These are phyloP conservation scores for Elsinoe perseae DNA, from an alignment of 2,329 filamentous ascomycete genomes.

Conservation along the genomic window DNA sequence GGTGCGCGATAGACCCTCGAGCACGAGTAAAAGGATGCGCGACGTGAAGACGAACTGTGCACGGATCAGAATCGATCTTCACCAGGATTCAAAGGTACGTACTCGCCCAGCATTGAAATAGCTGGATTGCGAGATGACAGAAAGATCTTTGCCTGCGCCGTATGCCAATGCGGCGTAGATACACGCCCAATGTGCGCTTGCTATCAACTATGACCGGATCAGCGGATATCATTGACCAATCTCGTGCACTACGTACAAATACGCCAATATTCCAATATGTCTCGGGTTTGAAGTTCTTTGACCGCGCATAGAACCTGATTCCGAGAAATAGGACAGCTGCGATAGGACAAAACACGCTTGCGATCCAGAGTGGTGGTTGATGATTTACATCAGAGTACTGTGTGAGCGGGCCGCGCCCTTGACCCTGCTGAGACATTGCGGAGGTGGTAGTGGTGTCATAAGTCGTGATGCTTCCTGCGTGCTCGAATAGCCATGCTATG, in stretches of 20 bases:
- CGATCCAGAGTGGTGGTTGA: constrained; percentile 8
- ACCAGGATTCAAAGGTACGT: not conserved
- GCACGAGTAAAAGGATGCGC: constrained; percentile 2
- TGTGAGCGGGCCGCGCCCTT: not conserved
- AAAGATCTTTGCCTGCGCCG: constrained; percentile 12
- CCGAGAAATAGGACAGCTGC: constrained; percentile 6
- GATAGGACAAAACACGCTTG: constrained; percentile 11
- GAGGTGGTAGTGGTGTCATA: not conserved
- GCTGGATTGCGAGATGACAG: not conserved
- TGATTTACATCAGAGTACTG: constrained; percentile 11
- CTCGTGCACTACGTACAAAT: not conserved
- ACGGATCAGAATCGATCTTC: not conserved
- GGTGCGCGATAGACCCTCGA: constrained; percentile 6
- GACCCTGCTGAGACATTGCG: not conserved
- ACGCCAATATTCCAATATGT: constrained; percentile 12
- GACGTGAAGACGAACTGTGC: not conserved
- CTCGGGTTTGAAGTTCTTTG: constrained; percentile 13
- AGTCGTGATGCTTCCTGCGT: not conserved
- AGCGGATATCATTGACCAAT: not conserved
- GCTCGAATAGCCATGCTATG: not conserved
- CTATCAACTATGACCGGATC: not conserved
- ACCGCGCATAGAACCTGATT: constrained; percentile 9
- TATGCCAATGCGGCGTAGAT: constrained; percentile 8
- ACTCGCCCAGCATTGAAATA: constrained; percentile 5
- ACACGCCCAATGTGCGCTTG: constrained; percentile 11